Evolutionary conservation across 805 yeast species (phyloP), one percentile per base, ranked within the genome.

Genomic region (Saturnispora mendoncae): DNA sequence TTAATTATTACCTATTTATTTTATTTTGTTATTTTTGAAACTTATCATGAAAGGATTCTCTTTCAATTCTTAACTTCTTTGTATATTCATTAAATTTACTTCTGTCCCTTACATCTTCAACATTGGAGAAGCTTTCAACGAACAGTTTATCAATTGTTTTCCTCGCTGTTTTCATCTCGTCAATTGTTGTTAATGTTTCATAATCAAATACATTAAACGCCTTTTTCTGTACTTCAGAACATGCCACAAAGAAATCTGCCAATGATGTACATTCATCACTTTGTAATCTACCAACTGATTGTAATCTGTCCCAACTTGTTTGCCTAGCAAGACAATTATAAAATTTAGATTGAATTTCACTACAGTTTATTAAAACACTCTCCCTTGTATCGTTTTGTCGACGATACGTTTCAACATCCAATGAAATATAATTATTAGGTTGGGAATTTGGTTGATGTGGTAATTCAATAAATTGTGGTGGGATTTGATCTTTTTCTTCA

Each of bases 201-300:
- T 60, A 62, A 38, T 60, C 66, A 48, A 60, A 62, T 45, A 51
- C 50, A 6, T 44, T 41, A 33, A 62, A 57, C 1, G 63, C 61
- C 46, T 50, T 48, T 20, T 54, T 51, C 39, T 63, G 67, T 36
- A 56, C 46, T 20, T 49, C 53, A 12, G 55, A 38, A 46, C 67
- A 63, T 6, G 54, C 51, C 17, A 53, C 48, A 25, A 57, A 57
- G 42, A 62, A 56, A 15, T 59, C 57, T 21, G 56, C 54, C 9
- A 55, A 35, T 24, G 42, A 39, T 14, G 49, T 47, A 45, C 63
- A 58, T 36, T 56, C 55, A 25, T 44, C 47, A 37, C 51, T 44
- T 36, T 51, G 43, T 33, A 52, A 33, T 39, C 45, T 38, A 2
- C 51, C 35, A 28, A 49, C 43, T 1, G 49, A 33, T 4, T 39